These are phyloP conservation scores for Schwanniomyces polymorphus DNA, from an alignment of 805 yeast species.

Conservation along the genomic window DNA sequence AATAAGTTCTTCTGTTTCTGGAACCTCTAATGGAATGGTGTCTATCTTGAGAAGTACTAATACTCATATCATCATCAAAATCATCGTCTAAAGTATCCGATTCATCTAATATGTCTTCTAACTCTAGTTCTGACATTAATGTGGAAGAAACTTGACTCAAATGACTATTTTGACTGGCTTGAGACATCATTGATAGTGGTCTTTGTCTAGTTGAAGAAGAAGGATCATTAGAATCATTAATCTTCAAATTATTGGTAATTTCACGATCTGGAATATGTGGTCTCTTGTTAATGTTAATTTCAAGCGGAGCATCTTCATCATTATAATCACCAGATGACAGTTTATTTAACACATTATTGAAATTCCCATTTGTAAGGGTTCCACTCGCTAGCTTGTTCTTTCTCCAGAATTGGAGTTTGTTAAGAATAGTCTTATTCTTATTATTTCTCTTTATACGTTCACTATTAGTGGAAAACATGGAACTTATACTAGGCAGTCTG, in stretches of 20 bases:
- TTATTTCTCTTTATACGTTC: slow-evolving; percentile 10
- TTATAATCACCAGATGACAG: background rate
- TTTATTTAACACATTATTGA: slow-evolving; percentile 1
- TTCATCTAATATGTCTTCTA: slow-evolving; percentile 35
- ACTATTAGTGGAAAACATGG: slow-evolving; percentile 5
- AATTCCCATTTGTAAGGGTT: slow-evolving; percentile 2
- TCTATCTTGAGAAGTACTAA: slow-evolving; percentile 28
- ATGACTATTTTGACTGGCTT: slow-evolving; percentile 39
- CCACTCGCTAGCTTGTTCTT: slow-evolving; percentile 11
- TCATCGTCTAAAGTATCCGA: slow-evolving; percentile 40
- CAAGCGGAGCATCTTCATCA: slow-evolving; percentile 9
- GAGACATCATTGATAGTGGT: slow-evolving; percentile 41
- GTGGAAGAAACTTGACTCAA: slow-evolving; percentile 42
- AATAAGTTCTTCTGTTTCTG: slow-evolving; percentile 27
- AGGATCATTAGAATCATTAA: background rate
- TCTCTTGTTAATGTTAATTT: slow-evolving; percentile 4
- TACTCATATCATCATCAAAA: slow-evolving; percentile 37
- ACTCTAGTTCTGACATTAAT: slow-evolving; percentile 42
- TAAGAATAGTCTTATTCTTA: slow-evolving; percentile 25
- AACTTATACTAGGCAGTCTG: slow-evolving; percentile 8
- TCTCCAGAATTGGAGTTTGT: slow-evolving; percentile 42
- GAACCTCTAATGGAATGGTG: background rate
- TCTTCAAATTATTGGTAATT: background rate
- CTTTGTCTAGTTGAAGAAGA: slow-evolving; percentile 17
- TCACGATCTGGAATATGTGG: background rate